Percentiles rank a stretch among this genome's conserved stretches.
Evolutionary conservation across 2,329 filamentous ascomycete species (phyloP).

Genomic region (Diplocarpon mali): DNA sequence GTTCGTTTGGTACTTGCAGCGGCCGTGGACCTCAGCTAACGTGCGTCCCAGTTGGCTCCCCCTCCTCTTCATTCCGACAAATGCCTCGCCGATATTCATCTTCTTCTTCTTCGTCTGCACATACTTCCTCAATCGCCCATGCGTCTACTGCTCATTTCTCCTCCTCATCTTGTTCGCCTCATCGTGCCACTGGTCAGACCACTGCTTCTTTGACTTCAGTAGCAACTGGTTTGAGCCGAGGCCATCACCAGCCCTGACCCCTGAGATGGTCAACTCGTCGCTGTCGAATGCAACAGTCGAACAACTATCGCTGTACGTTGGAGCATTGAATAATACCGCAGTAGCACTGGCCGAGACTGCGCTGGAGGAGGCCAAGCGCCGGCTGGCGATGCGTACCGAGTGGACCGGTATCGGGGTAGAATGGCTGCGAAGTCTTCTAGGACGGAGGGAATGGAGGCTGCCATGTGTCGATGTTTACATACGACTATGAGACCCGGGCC

Average conservation of each 20-base stretch:
- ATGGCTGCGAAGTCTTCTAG: conserved; percentile 74
- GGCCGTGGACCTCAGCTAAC: conserved; percentile 11
- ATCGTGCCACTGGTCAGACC: conserved; percentile 79
- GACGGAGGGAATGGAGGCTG: conserved; percentile 77
- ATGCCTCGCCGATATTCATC: conserved; percentile 75
- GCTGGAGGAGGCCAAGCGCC: conserved; percentile 45
- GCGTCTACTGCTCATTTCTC: conserved; percentile 94
- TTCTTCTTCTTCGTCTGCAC: conserved; percentile 85
- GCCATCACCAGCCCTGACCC: conserved; percentile 10
- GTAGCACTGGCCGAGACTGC: conserved; percentile 56
- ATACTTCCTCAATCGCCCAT: conserved; percentile 92
- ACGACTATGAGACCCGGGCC: conserved; percentile 41
- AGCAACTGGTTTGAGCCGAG: conserved; percentile 92
- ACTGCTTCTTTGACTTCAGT: conserved; percentile 83
- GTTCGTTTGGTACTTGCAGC: conserved; percentile 28
- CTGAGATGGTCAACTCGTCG: conserved; percentile 20
- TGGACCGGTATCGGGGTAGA: conserved; percentile 73
- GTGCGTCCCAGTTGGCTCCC: conserved; percentile 58
- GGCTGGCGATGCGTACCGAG: conserved; percentile 43
- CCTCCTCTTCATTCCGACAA: conserved; percentile 78
- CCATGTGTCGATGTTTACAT: conserved; percentile 87
- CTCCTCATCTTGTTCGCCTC: conserved; percentile 91
- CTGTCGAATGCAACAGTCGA: conserved; percentile 26
- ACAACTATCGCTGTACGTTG: conserved; percentile 26
- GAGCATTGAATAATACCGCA: conserved; percentile 56